Evolutionary conservation across 176 grass and related monocot genomes (phyloP).

Genomic region (Tillandsia fasciculata): DNA sequence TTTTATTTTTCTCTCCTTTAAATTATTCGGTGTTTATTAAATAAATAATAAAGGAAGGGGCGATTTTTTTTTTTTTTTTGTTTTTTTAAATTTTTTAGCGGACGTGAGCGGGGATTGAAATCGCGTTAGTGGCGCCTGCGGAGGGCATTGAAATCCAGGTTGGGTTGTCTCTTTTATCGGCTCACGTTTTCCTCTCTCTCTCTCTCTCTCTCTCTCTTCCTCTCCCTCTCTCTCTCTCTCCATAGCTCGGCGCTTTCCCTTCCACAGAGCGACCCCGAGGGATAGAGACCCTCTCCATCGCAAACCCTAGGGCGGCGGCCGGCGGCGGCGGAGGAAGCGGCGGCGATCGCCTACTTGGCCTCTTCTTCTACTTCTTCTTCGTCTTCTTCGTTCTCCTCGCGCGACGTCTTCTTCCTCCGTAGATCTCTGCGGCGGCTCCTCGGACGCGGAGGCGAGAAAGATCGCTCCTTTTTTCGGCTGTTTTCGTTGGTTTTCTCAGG

Average conservation of each 20-base stretch:
- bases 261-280: not conserved
- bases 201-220: no score
- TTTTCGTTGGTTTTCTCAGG: not conserved
- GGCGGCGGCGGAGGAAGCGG: not conserved
- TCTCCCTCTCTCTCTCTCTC: not conserved
- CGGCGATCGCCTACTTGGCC: not conserved
- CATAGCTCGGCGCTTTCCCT: not conserved
- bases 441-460: not conserved
- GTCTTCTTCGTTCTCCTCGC: not conserved
- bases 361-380: not conserved
- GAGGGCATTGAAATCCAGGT: constrained; percentile 12
- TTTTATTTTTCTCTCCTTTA: not conserved
- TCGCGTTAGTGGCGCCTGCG: constrained; percentile 14
- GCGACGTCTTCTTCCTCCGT: not conserved
- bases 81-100: not conserved
- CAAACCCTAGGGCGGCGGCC: not conserved
- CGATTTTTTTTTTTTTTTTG: no score
- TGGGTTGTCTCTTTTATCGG: not conserved
- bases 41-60: not conserved
- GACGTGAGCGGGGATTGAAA: constrained; percentile 11
- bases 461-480: not conserved
- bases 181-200: constrained; percentile 5
- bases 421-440: not conserved
- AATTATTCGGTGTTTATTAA: not conserved
- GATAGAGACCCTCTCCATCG: not conserved